Evolutionary conservation across 352 stramenopile species (phyloP), one percentile per base, ranked within the genome.

Genomic region (Globisporangium orthogonon): DNA sequence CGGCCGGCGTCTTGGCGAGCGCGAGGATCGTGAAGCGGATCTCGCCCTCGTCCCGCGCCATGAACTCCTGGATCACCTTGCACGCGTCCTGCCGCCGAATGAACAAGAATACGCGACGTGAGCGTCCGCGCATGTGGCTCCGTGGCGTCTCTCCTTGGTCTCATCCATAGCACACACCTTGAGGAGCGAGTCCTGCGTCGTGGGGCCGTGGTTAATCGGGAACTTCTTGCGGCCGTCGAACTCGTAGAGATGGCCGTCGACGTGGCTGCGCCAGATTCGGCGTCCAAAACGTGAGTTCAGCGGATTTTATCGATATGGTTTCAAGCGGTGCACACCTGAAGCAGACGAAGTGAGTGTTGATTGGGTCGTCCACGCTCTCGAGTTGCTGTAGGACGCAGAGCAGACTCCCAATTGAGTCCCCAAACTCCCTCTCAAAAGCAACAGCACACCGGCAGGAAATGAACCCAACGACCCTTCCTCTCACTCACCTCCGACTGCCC

Each of bases 301-400:
- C 23, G 23, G 23, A 23, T 23, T 23, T 23, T 23, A 23, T 23
- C 23, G 23, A 23, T 23, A 23, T 23, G 23, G 23, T 23, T 1
- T 23, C 23, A 23, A 23, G 23, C 23, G 23, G 23, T 1, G 15
- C 30, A 2, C 46, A 90, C 67, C 93, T 96, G 66, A 99, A 97
- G 63, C 90, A 97, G 33, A 98, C 78, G 55, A 98, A 99, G 71
- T 99, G 96, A n/a, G 94, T 98, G 61, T 97, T 84, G 63, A 98
- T 86, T 7, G 90, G 80, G 52, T 98, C 94, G 39, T 98, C 83
- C 17, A 97, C 74, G 50, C 78, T 75, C 44, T 93, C 83, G 51
- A 97, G 65, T 86, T 95, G 85, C 83, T 94, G 51, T 13, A 37
- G 6, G 40, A n/a, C 1, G 23, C 23, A 23, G 6, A 17, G 37